A percentile compares a stretch with the other conserved stretches of the same genome.
These are phyloP conservation scores for Berberis vulgaris DNA, from an alignment of 164 flowering plant species.

Conservation along the genomic window DNA sequence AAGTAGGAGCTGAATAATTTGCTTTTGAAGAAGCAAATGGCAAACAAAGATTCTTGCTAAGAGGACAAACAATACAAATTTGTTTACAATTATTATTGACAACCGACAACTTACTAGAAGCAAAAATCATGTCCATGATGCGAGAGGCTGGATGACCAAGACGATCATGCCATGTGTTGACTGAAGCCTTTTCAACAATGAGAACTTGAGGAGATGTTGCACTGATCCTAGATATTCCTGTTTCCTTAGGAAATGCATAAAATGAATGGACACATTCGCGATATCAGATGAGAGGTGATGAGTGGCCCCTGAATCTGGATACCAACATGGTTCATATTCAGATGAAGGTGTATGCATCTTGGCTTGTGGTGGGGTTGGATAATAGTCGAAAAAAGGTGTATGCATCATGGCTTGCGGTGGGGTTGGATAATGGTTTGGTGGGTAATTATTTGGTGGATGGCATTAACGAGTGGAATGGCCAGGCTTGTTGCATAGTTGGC, in stretches of 20 bases:
- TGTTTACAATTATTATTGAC: background rate
- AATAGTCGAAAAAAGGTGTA: background rate
- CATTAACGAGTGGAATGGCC: background rate
- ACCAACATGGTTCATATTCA: background rate
- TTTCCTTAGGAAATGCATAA: background rate
- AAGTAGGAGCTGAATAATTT: background rate
- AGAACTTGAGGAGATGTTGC: background rate
- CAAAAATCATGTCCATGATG: background rate
- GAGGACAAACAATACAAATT: background rate
- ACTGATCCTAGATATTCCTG: background rate
- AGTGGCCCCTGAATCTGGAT: conserved; percentile 1
- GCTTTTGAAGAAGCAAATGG: background rate
- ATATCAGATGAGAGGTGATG: background rate
- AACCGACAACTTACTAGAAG: background rate
- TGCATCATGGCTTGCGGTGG: too few relatives aligned
- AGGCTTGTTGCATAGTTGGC: background rate
- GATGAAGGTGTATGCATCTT: background rate
- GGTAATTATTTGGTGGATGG: background rate
- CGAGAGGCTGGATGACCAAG: background rate
- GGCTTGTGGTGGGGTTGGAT: background rate
- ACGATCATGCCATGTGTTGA: background rate
- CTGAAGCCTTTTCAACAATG: background rate
- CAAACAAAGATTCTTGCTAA: background rate
- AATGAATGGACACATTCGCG: background rate
- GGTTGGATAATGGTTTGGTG: too few relatives aligned